Percentiles rank a stretch among this genome's conserved stretches.
These are phyloP conservation scores for Exophiala aquamarina DNA, from an alignment of 2,329 filamentous ascomycete species.

Conservation along the genomic window DNA sequence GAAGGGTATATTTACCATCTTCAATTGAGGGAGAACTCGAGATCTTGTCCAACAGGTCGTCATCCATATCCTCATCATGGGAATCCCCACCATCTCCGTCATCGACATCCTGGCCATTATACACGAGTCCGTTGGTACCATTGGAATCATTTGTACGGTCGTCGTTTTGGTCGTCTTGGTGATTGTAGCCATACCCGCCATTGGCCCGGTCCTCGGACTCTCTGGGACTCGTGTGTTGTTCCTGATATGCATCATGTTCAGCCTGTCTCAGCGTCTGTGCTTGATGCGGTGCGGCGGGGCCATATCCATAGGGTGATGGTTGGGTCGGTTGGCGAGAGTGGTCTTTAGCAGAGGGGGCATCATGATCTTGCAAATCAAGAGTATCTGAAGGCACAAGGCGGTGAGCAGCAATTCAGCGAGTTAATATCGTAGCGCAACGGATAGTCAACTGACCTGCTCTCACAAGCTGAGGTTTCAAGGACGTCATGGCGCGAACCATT, in stretches of 20 bases:
- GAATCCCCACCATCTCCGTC: slow-evolving; percentile 64
- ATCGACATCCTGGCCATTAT: slow-evolving; percentile 33
- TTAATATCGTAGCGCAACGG: no score
- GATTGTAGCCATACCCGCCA: slow-evolving; percentile 32
- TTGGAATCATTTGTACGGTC: slow-evolving; percentile 23
- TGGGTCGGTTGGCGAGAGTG: slow-evolving; percentile 62
- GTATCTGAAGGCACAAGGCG: slow-evolving; percentile 64
- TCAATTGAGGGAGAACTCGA: slow-evolving; percentile 98
- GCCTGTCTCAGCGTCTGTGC: slow-evolving; percentile 80
- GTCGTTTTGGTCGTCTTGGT: slow-evolving; percentile 65
- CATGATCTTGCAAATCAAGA: slow-evolving; percentile 86
- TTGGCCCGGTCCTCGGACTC: slow-evolving; percentile 35
- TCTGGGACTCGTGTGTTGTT: slow-evolving; percentile 65
- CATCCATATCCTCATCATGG: slow-evolving; percentile 69
- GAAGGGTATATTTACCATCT: slow-evolving; percentile 80
- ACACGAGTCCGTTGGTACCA: slow-evolving; percentile 19
- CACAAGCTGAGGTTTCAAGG: slow-evolving; percentile 42
- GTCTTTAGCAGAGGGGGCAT: slow-evolving; percentile 79
- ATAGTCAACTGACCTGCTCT: slow-evolving; percentile 43
- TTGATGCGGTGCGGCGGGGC: slow-evolving; percentile 74
- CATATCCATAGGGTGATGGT: slow-evolving; percentile 51
- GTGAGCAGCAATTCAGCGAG: slow-evolving; percentile 5
- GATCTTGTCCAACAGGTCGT: slow-evolving; percentile 98
- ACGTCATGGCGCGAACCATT: slow-evolving; percentile 28
- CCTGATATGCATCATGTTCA: slow-evolving; percentile 71